A percentile compares a stretch with the other conserved stretches of the same genome.
phyloP scores from a whole-genome alignment of 2,329 filamentous ascomycete species.

The Harringtonia lauricola region DNA sequence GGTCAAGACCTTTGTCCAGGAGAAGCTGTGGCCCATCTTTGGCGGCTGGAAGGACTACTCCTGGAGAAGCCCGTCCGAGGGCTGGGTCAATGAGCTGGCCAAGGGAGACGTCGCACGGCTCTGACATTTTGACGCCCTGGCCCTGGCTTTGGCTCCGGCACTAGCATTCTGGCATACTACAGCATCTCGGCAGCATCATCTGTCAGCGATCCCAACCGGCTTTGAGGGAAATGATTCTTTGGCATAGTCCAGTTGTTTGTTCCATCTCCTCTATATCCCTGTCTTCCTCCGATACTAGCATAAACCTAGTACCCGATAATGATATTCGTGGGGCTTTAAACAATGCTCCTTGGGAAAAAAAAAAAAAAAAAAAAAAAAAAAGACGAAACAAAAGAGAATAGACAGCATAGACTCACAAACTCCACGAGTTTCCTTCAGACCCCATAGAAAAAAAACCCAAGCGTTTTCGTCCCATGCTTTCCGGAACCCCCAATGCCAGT shows the following conservation, averaged over 20 bases:
- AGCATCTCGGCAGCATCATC: too few species aligned
- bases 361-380: slow-evolving; percentile 1
- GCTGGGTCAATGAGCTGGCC: slow-evolving; percentile 11
- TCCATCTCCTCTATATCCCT: not conserved
- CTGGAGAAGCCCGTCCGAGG: slow-evolving; percentile 21
- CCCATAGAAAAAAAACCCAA: too few species aligned
- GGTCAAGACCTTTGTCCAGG: slow-evolving; percentile 22
- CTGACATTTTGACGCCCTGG: too few species aligned
- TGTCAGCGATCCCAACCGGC: not conserved
- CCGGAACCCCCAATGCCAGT: too few species aligned
- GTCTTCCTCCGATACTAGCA: not conserved
- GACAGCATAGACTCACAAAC: not conserved
- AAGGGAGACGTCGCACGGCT: not conserved
- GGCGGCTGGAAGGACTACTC: slow-evolving; percentile 52
- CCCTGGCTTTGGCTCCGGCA: not conserved
- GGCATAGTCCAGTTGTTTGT: not conserved
- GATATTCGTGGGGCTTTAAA: not conserved
- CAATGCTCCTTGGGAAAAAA: slow-evolving; percentile 1
- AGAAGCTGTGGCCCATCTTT: slow-evolving; percentile 42
- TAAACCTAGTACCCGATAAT: not conserved
- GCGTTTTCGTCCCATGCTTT: too few species aligned
- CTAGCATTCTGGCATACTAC: not conserved
- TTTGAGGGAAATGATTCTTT: not conserved
- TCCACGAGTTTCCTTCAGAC: too few species aligned
- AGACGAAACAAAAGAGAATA: not conserved